phyloP scores from a whole-genome alignment of 192 early-diverging fungal genomes.

The Backusella mclennaniae region DNA sequence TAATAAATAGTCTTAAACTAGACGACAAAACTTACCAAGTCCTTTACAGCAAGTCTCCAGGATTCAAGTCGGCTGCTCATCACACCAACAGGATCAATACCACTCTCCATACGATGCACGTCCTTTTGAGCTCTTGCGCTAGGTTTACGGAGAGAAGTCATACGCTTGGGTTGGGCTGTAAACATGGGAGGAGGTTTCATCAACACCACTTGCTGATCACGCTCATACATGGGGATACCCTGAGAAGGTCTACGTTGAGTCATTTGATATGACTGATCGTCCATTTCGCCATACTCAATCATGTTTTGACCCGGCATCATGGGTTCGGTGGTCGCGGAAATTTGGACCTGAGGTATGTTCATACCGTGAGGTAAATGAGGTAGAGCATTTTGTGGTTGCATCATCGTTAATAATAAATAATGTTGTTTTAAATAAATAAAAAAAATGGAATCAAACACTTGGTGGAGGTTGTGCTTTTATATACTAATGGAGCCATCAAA shows the following conservation, averaged over 20 bases:
- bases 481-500: no score
- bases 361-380: slow-evolving; percentile 22
- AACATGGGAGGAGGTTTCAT: slow-evolving; percentile 26
- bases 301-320: slow-evolving; percentile 14
- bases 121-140: slow-evolving; percentile 13
- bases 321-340: neutral
- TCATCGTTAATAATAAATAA: neutral
- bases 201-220: neutral
- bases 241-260: neutral
- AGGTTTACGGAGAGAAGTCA: neutral
- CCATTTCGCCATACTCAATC: neutral
- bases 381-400: neutral
- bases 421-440: no score
- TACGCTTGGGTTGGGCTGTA: slow-evolving; percentile 7
- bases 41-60: slow-evolving; percentile 26
- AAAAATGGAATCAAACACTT: no score
- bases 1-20: no score
- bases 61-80: slow-evolving; percentile 18
- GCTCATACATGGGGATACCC: neutral
- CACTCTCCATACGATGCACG: slow-evolving; percentile 19
- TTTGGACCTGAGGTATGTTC: slow-evolving; percentile 6
- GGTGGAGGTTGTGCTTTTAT: no score
- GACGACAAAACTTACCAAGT: slow-evolving; percentile 12
- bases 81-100: slow-evolving; percentile 27
- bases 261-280: neutral